Evolutionary conservation across 2,329 filamentous ascomycete species (phyloP).

Genomic region (Fusarium sambucinum): DNA sequence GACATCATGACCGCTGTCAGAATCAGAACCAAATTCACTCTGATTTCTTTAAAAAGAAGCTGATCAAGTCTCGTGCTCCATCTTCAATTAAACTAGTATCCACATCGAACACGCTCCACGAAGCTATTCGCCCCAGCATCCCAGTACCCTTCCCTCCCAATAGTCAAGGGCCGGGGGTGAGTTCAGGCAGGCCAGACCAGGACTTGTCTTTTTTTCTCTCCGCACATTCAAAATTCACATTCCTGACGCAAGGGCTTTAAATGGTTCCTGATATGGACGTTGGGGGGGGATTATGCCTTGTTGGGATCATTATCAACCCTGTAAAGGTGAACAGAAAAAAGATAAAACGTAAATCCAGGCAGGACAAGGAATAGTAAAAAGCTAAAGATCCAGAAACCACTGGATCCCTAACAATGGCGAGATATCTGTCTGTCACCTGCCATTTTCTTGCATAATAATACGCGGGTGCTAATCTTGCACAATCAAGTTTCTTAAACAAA

Average conservation of each 20-base stretch:
- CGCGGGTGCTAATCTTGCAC: slow-evolving; percentile 34
- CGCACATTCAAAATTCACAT: slow-evolving; percentile 16
- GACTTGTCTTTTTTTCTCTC: not conserved
- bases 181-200: not conserved
- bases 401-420: not conserved
- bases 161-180: not conserved
- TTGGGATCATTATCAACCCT: not conserved
- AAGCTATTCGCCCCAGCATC: slow-evolving; percentile 33
- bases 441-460: slow-evolving; percentile 30
- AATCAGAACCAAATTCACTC: not conserved
- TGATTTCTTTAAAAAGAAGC: slow-evolving; percentile 28
- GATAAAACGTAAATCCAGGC: slow-evolving; percentile 4
- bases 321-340: not conserved
- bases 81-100: slow-evolving; percentile 41
- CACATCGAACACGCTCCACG: slow-evolving; percentile 40
- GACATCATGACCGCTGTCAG: slow-evolving; percentile 33
- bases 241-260: slow-evolving; percentile 15
- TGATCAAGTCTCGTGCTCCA: slow-evolving; percentile 24
- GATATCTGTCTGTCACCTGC: slow-evolving; percentile 9
- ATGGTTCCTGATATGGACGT: slow-evolving; percentile 23
- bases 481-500: slow-evolving; percentile 27
- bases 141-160: slow-evolving; percentile 1
- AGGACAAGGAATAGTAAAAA: not conserved
- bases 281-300: slow-evolving; percentile 8
- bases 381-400: not conserved